Evolutionary conservation across 2,329 filamentous ascomycete species (phyloP).

Genomic region (Pseudopyrenochaeta lycopersici): DNA sequence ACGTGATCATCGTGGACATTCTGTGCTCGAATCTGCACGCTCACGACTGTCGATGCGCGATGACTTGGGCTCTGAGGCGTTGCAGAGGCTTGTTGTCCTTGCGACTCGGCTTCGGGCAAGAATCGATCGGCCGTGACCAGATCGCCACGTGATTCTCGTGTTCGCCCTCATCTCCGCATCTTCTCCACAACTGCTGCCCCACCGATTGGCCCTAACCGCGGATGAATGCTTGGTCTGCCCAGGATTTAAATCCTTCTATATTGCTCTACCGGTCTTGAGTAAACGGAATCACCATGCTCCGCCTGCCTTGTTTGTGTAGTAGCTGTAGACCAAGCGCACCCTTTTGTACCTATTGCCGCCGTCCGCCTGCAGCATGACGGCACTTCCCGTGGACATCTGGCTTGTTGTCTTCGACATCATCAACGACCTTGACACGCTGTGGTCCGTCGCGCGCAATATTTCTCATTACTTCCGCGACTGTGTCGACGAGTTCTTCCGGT

Average conservation of each 20-base stretch:
- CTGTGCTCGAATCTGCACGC: slow-evolving; percentile 14
- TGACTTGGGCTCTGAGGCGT: slow-evolving; percentile 17
- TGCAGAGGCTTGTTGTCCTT: slow-evolving; percentile 26
- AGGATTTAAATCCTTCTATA: slow-evolving; percentile 9
- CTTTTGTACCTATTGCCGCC: too few relatives aligned
- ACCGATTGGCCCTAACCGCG: slow-evolving; percentile 5
- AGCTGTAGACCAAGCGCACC: neutral
- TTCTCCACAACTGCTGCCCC: slow-evolving; percentile 16
- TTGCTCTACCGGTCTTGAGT: slow-evolving; percentile 2
- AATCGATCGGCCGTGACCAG: slow-evolving; percentile 17
- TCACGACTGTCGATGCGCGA: slow-evolving; percentile 9
- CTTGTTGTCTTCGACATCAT: slow-evolving; percentile 24
- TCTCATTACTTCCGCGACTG: slow-evolving; percentile 19
- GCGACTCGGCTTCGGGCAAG: slow-evolving; percentile 31
- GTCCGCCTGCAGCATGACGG: slow-evolving; percentile 1
- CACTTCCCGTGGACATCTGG: slow-evolving; percentile 27
- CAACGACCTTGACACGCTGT: slow-evolving; percentile 20
- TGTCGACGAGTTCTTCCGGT: slow-evolving; percentile 27
- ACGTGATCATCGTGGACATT: slow-evolving; percentile 55
- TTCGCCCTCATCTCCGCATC: slow-evolving; percentile 31
- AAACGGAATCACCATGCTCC: slow-evolving; percentile 5
- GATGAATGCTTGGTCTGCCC: slow-evolving; percentile 1
- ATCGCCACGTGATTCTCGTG: slow-evolving; percentile 28
- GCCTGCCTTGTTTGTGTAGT: neutral
- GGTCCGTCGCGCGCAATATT: slow-evolving; percentile 25